Conservation (phyloP, 164 flowering plant genomes). For the Vitis rupestris region DNA sequence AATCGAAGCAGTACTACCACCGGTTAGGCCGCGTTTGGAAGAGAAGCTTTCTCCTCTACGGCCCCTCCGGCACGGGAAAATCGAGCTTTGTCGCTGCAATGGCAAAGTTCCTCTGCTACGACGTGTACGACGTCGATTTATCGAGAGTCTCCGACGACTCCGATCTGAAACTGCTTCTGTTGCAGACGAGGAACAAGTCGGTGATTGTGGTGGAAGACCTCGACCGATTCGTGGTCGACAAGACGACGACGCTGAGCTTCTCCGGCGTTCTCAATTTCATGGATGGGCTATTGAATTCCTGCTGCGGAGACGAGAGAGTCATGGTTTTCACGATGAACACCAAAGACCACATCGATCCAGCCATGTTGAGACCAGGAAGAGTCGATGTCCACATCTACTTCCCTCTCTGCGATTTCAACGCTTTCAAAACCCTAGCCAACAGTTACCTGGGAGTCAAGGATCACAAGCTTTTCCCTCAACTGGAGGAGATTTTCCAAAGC, state of each 20-base stretch:
- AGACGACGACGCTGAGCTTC: conserved; percentile 37
- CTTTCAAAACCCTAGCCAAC: conserved; percentile 62
- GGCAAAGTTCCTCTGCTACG: conserved; percentile 67
- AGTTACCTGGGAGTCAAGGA: conserved; percentile 80
- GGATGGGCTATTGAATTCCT: conserved; percentile 74
- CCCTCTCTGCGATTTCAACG: conserved; percentile 68
- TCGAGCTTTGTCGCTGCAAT: conserved; percentile 78
- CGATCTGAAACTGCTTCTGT: conserved; percentile 55
- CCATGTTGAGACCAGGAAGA: conserved; percentile 73
- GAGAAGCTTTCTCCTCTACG: conserved; percentile 74
- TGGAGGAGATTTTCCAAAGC: conserved; percentile 67
- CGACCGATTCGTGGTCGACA: conserved; percentile 45
- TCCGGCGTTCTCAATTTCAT: conserved; percentile 68
- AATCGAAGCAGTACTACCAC: conserved; percentile 73
- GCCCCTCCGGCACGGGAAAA: conserved; percentile 81
- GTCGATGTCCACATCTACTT: conserved; percentile 79
- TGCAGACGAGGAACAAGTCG: conserved; percentile 54
- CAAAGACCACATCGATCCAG: conserved; percentile 53
- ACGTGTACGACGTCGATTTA: conserved; percentile 70
- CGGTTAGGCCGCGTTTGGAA: conserved; percentile 83
- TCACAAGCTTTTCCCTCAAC: conserved; percentile 79
- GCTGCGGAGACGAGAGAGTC: conserved; percentile 75
- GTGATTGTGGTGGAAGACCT: conserved; percentile 75
- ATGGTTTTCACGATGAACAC: conserved; percentile 77
- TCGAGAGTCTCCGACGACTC: conserved; percentile 45